phyloP scores from a whole-genome alignment of 2,329 filamentous ascomycete species.

The Talaromyces sp. region DNA sequence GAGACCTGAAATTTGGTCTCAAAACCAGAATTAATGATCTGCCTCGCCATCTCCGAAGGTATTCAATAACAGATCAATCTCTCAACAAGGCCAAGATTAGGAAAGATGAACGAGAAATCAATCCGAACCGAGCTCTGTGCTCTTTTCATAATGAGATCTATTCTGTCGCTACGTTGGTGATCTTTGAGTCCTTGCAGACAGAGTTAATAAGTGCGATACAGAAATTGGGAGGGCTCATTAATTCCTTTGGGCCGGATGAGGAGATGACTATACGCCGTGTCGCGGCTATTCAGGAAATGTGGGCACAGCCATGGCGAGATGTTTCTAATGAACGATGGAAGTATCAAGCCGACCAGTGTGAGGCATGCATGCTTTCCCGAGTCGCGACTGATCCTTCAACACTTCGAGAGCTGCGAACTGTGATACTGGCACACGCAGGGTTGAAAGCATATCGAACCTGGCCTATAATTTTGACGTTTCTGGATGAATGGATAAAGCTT shows the following conservation, averaged over 20 bases:
- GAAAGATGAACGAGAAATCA: background rate
- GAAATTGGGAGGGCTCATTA: background rate
- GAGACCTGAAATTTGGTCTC: background rate
- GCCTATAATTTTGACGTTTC: constrained; percentile 28
- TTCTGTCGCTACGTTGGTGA: background rate
- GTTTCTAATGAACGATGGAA: constrained; percentile 16
- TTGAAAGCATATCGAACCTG: background rate
- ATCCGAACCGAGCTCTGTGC: background rate
- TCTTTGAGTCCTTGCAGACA: constrained; percentile 7
- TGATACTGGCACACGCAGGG: background rate
- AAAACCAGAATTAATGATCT: background rate
- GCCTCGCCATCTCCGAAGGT: constrained; percentile 2
- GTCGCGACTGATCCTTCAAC: constrained; percentile 26
- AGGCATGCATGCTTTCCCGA: constrained; percentile 37
- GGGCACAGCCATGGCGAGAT: background rate
- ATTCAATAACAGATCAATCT: background rate
- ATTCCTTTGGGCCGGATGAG: constrained; percentile 13
- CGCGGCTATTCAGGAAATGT: constrained; percentile 10
- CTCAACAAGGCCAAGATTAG: background rate
- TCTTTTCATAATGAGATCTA: background rate
- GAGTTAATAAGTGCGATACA: background rate
- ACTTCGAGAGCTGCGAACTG: constrained; percentile 28
- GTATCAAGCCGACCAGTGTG: constrained; percentile 34
- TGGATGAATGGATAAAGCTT: constrained; percentile 29
- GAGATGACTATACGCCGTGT: background rate